Evolutionary conservation across 345 rosid species (phyloP), one percentile per base, ranked within the genome.

Genomic region (Salix viminalis): DNA sequence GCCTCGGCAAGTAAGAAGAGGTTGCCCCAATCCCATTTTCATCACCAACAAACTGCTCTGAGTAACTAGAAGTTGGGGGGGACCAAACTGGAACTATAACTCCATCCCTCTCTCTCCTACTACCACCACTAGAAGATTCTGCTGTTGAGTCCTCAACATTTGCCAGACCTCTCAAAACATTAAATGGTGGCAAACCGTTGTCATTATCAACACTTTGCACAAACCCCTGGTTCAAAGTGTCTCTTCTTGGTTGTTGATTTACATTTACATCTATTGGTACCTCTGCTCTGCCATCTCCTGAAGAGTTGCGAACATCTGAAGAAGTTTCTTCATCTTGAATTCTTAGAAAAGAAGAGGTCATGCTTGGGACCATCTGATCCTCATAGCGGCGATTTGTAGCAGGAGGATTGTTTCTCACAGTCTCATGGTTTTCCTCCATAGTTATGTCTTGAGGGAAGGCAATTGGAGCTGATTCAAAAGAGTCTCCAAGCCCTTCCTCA

Each of bases 291-390:
- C 88, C 82, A 23, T 89, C 91, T 77, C 84, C 91, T 8, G 64
- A 82, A 6, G 85, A 82, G 69, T 85, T 90, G 80, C 71, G 86
- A 77, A 88, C 77, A 85, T 84, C 86, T 10, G 83, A 74, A 69
- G 94, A 89, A 70, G 96, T 79, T 81, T 90, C 98, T 78, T 88
- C 92, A 23, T 87, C 97, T 80, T 89, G 92, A 12, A 82, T 88
- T 83, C 99, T 89, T 46, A 91, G 71, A 65, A 93, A 77, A 79
- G 94, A 90, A 83, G 87, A 77, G 72, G 98, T 91, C 81, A 95
- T 90, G 89, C 96, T 95, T 52, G 99, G 99, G 41, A 95, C 99
- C 99, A 93, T 93, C 79, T 95, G 99, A 87, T 95, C 99, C 76
- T 91, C 94, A n/a, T 90, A 91, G 65, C 90, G 85, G 24, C 87